Evolutionary conservation across 2,329 filamentous ascomycete genomes (phyloP).

Genomic region (Bretziella fagacearum): DNA sequence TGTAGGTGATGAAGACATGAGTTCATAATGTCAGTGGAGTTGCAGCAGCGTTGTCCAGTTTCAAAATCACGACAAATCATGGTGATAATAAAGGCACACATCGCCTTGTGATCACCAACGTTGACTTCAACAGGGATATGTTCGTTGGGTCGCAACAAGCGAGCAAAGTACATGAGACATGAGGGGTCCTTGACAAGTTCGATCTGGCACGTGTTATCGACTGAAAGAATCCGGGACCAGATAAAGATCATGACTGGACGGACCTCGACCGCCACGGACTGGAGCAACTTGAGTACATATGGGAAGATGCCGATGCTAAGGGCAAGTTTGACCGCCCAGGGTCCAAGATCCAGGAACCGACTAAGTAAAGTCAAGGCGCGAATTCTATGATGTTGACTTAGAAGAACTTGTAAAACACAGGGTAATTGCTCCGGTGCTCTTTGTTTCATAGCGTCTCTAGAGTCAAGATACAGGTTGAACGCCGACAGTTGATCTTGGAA

Average conservation of each 20-base stretch:
- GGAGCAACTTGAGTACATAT: conserved; percentile 91
- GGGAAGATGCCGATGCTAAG: conserved; percentile 97
- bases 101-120: conserved; percentile 85
- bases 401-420: conserved; percentile 84
- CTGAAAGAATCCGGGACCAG: conserved; percentile 88
- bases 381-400: conserved; percentile 88
- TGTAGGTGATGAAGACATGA: conserved; percentile 70
- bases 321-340: conserved; percentile 96
- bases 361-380: conserved; percentile 81
- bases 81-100: conserved; percentile 95
- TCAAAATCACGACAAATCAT: conserved; percentile 95
- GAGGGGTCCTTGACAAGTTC: conserved; percentile 83
- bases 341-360: conserved; percentile 84
- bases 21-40: conserved; percentile 77
- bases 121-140: conserved; percentile 64
- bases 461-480: conserved; percentile 85
- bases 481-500: conserved; percentile 95
- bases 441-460: conserved; percentile 63
- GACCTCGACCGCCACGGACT: conserved; percentile 83
- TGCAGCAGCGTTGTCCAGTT: conserved; percentile 79
- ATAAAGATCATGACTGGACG: conserved; percentile 99
- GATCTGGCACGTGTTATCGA: conserved; percentile 82
- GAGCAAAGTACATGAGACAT: conserved; percentile 91
- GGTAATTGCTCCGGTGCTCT: conserved; percentile 88
- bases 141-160: conserved; percentile 72